phyloP scores from a whole-genome alignment of 2,329 filamentous ascomycete genomes.

The Microascus cirrosus region DNA sequence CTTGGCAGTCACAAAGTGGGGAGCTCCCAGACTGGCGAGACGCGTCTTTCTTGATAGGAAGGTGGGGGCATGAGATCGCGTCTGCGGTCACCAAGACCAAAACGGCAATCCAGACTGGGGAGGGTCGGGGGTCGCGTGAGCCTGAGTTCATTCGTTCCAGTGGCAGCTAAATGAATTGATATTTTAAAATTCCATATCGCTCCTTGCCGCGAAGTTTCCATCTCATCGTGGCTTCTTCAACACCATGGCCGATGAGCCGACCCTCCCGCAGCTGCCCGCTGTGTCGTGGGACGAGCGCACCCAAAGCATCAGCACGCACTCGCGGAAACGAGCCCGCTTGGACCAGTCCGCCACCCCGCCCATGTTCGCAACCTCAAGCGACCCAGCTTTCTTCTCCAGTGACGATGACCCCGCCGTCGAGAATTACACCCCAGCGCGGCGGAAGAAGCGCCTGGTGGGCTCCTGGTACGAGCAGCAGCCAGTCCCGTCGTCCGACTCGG shows the following conservation, averaged over 20 bases:
- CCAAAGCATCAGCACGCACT: constrained; percentile 23
- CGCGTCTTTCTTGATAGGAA: constrained; percentile 1
- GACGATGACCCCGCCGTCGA: constrained; percentile 59
- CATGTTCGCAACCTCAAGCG: constrained; percentile 50
- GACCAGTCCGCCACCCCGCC: constrained; percentile 14
- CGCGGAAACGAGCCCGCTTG: constrained; percentile 25
- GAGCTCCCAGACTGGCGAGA: neutral
- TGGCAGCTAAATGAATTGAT: neutral
- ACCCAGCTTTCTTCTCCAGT: constrained; percentile 60
- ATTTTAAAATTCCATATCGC: neutral
- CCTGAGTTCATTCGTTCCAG: neutral
- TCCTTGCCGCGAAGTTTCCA: neutral
- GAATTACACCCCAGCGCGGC: constrained; percentile 44
- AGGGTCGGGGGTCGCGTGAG: too few relatives aligned
- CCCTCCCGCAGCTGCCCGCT: constrained; percentile 25
- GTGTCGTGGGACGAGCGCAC: constrained; percentile 26
- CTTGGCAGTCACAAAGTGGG: neutral
- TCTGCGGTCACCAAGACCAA: neutral
- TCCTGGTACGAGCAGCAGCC: constrained; percentile 56
- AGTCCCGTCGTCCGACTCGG: constrained; percentile 33
- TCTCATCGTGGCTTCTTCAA: neutral
- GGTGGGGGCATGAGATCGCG: constrained; percentile 2
- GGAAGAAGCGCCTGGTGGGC: constrained; percentile 53
- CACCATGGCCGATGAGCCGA: constrained; percentile 27
- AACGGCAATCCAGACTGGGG: neutral